Evolutionary conservation across 2,329 filamentous ascomycete genomes (phyloP), one percentile per base, ranked within the genome.

Genomic region (Diplocarpon rosae): DNA sequence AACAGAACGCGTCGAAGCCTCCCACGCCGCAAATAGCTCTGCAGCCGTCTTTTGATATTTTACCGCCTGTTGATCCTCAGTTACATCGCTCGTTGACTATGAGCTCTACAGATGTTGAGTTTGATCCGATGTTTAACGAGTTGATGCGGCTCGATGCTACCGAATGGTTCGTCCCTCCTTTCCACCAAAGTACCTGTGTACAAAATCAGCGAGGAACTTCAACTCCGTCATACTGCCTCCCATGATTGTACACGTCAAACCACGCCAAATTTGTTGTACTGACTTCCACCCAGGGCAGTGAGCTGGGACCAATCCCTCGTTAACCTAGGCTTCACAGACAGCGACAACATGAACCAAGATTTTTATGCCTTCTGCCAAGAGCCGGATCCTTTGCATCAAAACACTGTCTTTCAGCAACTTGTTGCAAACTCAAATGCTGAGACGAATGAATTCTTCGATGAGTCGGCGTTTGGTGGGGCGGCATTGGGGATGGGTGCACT

Each of bases 101-200:
- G 38, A 49, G 48, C 24, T 52, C 56, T 35, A 30, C 47, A 1
- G 57, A 59, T 27, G 50, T 56, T 6, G 59, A 61, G 28, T 52
- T 52, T 5, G 71, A 75, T 49, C 70, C 69, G 13, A 66, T 76
- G 42, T 76, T 77, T 48, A 74, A 77, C 41, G 73, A 78, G 51
- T 59, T 78, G 31, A 73, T 73, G 2, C 72, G 73, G 8, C 62
- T 77, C 28, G 75, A 78, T 53, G 71, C 68, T 2, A 67, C 67
- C 16, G 69, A 75, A 53, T 67, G 65, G 66, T 66, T 50, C 51
- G 60, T 51, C 20, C 30, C 10, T 20, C 27, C 13, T 9, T 16
- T 17, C 5, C 9, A n/a, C 12, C 29, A n/a, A n/a, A n/a, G 7
- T 24, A 24, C 20, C 7, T 7, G 20, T 24, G 20, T n/a, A n/a